These are phyloP conservation scores for Melocanna baccifera DNA, from an alignment of 176 grass and related monocot species.

Conservation along the genomic window DNA sequence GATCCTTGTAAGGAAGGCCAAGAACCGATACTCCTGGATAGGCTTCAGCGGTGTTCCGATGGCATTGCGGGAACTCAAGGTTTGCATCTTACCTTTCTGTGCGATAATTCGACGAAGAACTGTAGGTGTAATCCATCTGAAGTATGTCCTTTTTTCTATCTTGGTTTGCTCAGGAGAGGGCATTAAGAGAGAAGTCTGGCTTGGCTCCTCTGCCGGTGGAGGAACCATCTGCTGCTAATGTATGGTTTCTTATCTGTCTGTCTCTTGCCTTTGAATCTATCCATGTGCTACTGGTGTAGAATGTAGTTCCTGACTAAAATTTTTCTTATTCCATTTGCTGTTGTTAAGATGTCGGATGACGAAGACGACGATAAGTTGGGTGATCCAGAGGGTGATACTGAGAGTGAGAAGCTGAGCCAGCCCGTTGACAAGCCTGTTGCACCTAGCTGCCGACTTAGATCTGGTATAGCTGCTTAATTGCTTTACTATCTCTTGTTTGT, in stretches of 20 bases:
- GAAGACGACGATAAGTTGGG: conserved; percentile 54
- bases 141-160: not conserved
- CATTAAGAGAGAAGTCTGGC: conserved; percentile 42
- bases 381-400: conserved; percentile 39
- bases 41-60: conserved; percentile 70
- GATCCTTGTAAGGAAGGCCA: conserved; percentile 83
- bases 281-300: not conserved
- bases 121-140: not conserved
- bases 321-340: not conserved
- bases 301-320: not conserved
- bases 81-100: conserved; percentile 19
- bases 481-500: not conserved
- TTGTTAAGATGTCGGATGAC: conserved; percentile 48
- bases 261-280: not conserved
- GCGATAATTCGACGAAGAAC: not conserved
- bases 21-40: conserved; percentile 89
- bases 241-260: not conserved
- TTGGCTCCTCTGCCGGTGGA: conserved; percentile 24
- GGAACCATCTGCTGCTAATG: conserved; percentile 21
- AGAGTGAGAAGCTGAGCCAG: conserved; percentile 45
- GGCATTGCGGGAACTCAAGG: conserved; percentile 77
- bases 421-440: conserved; percentile 27
- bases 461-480: conserved; percentile 39
- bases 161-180: conserved; percentile 51
- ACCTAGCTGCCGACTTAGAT: conserved; percentile 42